phyloP scores from a whole-genome alignment of 2,329 filamentous ascomycete genomes.

The Monilinia laxa region DNA sequence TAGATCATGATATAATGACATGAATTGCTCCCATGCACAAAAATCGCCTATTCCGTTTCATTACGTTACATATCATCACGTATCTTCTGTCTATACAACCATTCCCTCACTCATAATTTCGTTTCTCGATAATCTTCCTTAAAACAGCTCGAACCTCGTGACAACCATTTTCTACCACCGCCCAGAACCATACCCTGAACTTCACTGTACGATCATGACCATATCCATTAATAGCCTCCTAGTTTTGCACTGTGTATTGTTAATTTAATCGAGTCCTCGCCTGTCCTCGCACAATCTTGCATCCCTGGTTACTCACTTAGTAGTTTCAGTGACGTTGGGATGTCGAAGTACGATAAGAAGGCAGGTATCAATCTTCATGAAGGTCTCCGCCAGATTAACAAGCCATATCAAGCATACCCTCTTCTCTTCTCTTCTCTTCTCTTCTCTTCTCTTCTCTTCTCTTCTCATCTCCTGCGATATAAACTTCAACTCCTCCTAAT shows the following conservation, averaged over 20 bases:
- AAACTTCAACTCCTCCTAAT: slow-evolving; percentile 12
- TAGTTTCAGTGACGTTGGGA: too few species aligned
- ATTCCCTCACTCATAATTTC: not conserved
- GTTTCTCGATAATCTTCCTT: not conserved
- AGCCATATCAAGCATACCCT: too few species aligned
- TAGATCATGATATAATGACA: slow-evolving; percentile 7
- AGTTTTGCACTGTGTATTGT: too few species aligned
- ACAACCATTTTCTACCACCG: not conserved
- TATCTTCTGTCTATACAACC: not conserved
- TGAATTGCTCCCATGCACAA: not conserved
- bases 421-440: not conserved
- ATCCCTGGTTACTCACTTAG: too few species aligned
- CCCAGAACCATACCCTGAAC: not conserved
- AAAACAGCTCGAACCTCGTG: not conserved
- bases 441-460: not conserved
- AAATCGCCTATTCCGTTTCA: not conserved
- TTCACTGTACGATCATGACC: not conserved
- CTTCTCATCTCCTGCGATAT: not conserved
- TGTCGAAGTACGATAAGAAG: too few species aligned
- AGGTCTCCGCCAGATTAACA: too few species aligned
- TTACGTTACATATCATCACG: not conserved
- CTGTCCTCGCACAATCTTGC: too few species aligned
- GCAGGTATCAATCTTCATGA: too few species aligned
- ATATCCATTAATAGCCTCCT: too few species aligned
- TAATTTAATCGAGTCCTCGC: too few species aligned